Evolutionary conservation across 2,329 filamentous ascomycete species (phyloP), one percentile per base, ranked within the genome.

Genomic region (Trichoderma sp.): DNA sequence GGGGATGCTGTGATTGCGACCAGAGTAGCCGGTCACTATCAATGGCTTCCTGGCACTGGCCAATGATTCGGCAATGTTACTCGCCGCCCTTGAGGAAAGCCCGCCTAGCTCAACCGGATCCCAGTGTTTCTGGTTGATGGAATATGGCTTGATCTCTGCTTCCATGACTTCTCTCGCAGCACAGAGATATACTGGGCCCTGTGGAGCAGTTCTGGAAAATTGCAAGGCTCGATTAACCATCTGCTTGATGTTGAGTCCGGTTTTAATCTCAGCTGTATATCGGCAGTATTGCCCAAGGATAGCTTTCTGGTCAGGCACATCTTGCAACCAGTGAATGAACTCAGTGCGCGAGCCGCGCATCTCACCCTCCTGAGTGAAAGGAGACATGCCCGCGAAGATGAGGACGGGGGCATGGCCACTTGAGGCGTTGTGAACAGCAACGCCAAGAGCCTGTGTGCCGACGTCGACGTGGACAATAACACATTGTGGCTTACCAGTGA

Each of bases 151-250:
- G 21, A 66, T 66, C 8, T 66, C 64, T 29, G 64, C 64, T 31
- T 66, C 64, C 64, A 66, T 66, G 7, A 66, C 38, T 16, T 66
- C 64, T 18, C 64, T 66, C 2, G 64, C 64, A 50, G 64, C 64
- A 50, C 64, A 66, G 14, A 66, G 64, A 31, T 66, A 66, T 14
- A 66, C 64, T 21, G 64, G 64, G 6, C 64, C 64, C 16, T 66
- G 64, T 50, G 64, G 64, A 45, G 64, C 38, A 3, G 64, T 50
- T 18, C 38, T 27, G 38, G 64, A 66, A 31, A 66, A 66, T 4
- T 66, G 64, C 64, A 66, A 29, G n/a, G 64, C 64, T 21, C 64
- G 64, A 24, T 66, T 66, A n/a, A 66, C 38, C 64, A 66, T 66
- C 24, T 66, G 64, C 16, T 66, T 66, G 24, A 66, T 21, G 18